phyloP scores from a whole-genome alignment of 129 eudicot genomes.

The Ambrosia trifida region DNA sequence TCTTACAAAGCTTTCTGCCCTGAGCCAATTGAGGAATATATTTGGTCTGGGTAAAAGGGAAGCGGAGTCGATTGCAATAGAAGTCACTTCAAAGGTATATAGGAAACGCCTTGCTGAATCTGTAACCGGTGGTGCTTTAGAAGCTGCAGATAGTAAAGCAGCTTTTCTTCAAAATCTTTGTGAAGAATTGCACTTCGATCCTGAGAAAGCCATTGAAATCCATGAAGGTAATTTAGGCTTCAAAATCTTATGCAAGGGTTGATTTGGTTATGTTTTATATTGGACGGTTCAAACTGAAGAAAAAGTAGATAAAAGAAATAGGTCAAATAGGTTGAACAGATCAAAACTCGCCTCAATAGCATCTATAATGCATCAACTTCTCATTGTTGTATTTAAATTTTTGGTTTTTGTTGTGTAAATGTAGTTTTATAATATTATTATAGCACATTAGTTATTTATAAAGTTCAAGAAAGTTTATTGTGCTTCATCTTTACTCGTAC shows the following conservation, averaged over 20 bases:
- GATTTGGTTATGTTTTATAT: neutral
- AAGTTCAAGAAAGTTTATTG: neutral
- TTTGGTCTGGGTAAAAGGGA: conserved; percentile 93
- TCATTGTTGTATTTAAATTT: neutral
- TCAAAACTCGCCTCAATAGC: neutral
- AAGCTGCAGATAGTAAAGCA: conserved; percentile 93
- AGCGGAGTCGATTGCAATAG: conserved; percentile 72
- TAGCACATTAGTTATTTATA: neutral
- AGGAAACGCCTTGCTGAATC: conserved; percentile 82
- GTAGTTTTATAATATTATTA: neutral
- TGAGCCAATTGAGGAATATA: conserved; percentile 80
- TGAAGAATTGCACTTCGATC: conserved; percentile 78
- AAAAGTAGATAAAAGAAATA: neutral
- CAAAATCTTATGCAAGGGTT: neutral
- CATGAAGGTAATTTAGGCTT: conserved; percentile 68
- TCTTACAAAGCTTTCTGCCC: conserved; percentile 65
- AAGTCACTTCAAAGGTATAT: conserved; percentile 75
- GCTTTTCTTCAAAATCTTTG: conserved; percentile 89
- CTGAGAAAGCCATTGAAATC: conserved; percentile 78
- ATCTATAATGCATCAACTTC: neutral
- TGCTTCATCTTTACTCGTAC: neutral
- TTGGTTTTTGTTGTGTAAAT: neutral
- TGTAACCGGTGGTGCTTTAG: conserved; percentile 68
- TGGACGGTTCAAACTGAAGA: neutral
- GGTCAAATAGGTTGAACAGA: neutral